Conservation (phyloP, 768 basidiomycete genomes). For the Macrolepiota albuminosa region DNA sequence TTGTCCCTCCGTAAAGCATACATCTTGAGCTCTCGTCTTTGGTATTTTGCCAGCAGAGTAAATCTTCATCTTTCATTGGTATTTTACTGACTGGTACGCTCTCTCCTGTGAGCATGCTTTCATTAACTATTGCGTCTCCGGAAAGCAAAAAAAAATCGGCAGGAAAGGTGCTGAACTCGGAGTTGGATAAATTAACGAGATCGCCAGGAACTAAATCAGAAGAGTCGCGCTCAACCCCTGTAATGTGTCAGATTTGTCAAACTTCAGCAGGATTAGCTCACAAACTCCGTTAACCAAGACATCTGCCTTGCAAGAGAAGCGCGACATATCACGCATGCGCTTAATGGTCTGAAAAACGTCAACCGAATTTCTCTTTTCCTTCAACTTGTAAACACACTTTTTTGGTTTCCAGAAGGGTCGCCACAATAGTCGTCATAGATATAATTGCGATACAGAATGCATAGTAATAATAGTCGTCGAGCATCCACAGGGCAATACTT, state of each 20-base stretch:
- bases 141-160: slow-evolving; percentile 90
- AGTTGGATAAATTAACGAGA: slow-evolving; percentile 80
- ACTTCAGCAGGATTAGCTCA: slow-evolving; percentile 30
- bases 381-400: slow-evolving; percentile 46
- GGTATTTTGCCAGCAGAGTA: slow-evolving; percentile 64
- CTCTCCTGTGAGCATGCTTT: slow-evolving; percentile 99
- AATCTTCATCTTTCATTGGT: slow-evolving; percentile 75
- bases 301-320: slow-evolving; percentile 74
- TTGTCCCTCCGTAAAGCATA: slow-evolving; percentile 88
- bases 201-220: slow-evolving; percentile 87
- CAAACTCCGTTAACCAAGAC: slow-evolving; percentile 69
- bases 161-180: slow-evolving; percentile 70
- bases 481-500: slow-evolving; percentile 88
- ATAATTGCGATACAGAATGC: slow-evolving; percentile 96
- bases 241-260: slow-evolving; percentile 1
- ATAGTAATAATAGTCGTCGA: slow-evolving; percentile 97
- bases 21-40: slow-evolving; percentile 74
- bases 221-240: slow-evolving; percentile 74
- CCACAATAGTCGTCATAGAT: slow-evolving; percentile 74
- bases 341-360: slow-evolving; percentile 62
- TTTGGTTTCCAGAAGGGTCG: slow-evolving; percentile 89
- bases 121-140: slow-evolving; percentile 97
- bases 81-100: slow-evolving; percentile 94
- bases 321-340: slow-evolving; percentile 95
- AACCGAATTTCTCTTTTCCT: neutral